Evolutionary conservation across 805 yeast genomes (phyloP).

Genomic region (Torulaspora delbrueckii): DNA sequence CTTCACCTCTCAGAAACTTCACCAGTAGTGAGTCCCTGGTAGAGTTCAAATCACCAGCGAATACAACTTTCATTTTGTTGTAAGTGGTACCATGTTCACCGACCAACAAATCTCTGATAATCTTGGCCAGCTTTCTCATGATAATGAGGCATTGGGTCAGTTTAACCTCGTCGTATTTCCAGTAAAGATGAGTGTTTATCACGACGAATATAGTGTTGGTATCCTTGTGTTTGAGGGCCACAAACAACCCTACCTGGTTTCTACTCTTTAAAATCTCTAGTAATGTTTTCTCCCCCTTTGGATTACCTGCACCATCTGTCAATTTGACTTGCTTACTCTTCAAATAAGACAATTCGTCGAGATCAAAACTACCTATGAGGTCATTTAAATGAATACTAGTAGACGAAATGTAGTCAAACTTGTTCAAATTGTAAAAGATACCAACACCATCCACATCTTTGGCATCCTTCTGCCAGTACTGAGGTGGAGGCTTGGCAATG

Average conservation of each 20-base stretch:
- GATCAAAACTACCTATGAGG: conserved; percentile 29
- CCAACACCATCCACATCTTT: conserved; percentile 58
- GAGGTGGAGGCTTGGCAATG: conserved; percentile 47
- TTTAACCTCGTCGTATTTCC: conserved; percentile 55
- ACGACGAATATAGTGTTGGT: conserved; percentile 42
- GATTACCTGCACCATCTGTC: conserved; percentile 33
- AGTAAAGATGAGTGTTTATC: conserved; percentile 58
- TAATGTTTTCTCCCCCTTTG: conserved; percentile 23
- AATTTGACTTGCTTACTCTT: conserved; percentile 19
- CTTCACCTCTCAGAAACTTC: conserved; percentile 38
- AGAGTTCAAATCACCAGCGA: conserved; percentile 58
- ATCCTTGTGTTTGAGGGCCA: conserved; percentile 42
- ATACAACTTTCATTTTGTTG: conserved; percentile 37
- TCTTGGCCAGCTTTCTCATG: conserved; percentile 33
- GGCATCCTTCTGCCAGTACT: conserved; percentile 46
- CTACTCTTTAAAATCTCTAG: conserved; percentile 39
- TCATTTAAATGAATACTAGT: conserved; percentile 35
- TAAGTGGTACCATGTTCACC: conserved; percentile 23
- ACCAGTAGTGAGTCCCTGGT: conserved; percentile 46
- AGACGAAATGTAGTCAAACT: conserved; percentile 41
- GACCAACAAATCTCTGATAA: conserved; percentile 23
- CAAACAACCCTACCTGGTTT: conserved; percentile 55
- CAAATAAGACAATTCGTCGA: conserved; percentile 27
- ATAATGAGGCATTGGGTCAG: conserved; percentile 48
- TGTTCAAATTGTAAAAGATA: conserved; percentile 45